A percentile compares a stretch with the other conserved stretches of the same genome.
These are phyloP conservation scores for Mycena crocata DNA, from an alignment of 768 basidiomycete genomes.

Conservation along the genomic window DNA sequence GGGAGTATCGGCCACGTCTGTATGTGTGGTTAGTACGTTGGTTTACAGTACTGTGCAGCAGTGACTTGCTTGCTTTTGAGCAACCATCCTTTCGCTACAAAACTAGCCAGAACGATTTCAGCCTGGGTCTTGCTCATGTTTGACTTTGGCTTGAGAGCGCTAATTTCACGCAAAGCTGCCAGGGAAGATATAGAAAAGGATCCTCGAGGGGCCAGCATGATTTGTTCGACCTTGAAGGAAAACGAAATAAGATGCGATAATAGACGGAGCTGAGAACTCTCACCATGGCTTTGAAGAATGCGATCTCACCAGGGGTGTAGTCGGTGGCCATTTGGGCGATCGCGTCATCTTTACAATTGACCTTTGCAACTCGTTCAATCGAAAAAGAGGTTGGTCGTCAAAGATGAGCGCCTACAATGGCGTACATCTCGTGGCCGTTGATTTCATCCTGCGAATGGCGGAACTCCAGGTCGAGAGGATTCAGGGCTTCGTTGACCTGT, in stretches of 20 bases:
- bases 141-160: constrained; percentile 63
- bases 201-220: constrained; percentile 83
- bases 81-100: constrained; percentile 87
- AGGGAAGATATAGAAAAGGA: constrained; percentile 83
- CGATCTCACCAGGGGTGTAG: constrained; percentile 81
- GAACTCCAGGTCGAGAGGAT: constrained; percentile 81
- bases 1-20: constrained; percentile 77
- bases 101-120: constrained; percentile 77
- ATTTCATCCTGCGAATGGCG: constrained; percentile 71
- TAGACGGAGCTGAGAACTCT: constrained; percentile 40
- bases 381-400: not conserved
- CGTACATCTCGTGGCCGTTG: constrained; percentile 72
- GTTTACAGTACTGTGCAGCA: not conserved
- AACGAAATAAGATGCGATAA: not conserved
- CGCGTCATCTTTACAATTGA: constrained; percentile 84
- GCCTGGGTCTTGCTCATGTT: constrained; percentile 83
- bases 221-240: constrained; percentile 78
- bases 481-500: constrained; percentile 69
- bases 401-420: constrained; percentile 64
- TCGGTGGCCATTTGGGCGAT: constrained; percentile 89
- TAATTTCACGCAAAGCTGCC: constrained; percentile 79
- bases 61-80: constrained; percentile 75
- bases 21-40: constrained; percentile 8
- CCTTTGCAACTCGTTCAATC: constrained; percentile 53
- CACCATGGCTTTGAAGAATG: constrained; percentile 87